These are phyloP conservation scores for Arthroderma uncinatum DNA, from an alignment of 2,329 filamentous ascomycete species.

Conservation along the genomic window DNA sequence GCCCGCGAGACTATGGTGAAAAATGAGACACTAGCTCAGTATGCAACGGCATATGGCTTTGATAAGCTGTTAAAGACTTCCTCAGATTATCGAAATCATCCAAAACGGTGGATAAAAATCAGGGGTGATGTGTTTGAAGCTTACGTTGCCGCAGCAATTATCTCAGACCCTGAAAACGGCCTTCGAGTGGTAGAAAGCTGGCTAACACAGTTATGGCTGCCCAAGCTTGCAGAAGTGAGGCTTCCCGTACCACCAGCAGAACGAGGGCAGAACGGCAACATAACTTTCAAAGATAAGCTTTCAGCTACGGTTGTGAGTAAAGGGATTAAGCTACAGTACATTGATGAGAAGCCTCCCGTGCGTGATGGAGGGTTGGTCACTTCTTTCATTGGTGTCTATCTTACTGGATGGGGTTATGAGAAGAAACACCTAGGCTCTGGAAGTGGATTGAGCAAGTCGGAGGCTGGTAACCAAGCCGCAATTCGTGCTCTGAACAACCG, in stretches of 20 bases:
- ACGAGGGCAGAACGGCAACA: conserved; percentile 10
- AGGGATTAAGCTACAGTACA: conserved; percentile 51
- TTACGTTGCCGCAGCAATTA: conserved; percentile 68
- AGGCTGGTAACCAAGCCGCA: conserved; percentile 38
- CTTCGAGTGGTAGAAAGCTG: conserved; percentile 53
- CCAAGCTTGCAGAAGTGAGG: conserved; percentile 39
- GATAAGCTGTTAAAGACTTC: conserved; percentile 52
- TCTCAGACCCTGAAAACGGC: conserved; percentile 55
- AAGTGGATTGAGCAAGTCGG: conserved; percentile 33
- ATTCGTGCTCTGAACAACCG: conserved; percentile 30
- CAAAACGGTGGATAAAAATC: conserved; percentile 56
- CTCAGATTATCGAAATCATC: conserved; percentile 32
- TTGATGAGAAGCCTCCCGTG: conserved; percentile 30
- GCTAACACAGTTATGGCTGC: conserved; percentile 65
- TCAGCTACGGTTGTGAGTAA: conserved; percentile 44
- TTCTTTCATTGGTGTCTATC: conserved; percentile 37
- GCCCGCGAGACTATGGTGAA: conserved; percentile 69
- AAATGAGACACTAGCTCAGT: conserved; percentile 64
- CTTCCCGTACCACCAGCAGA: conserved; percentile 15
- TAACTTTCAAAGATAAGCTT: conserved; percentile 45
- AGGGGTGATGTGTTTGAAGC: conserved; percentile 84
- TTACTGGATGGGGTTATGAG: conserved; percentile 39
- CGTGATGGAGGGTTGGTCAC: conserved; percentile 29
- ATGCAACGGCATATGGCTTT: conserved; percentile 59
- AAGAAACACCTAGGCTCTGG: conserved; percentile 37